phyloP scores from a whole-genome alignment of 805 yeast genomes.

The Ogataea neopini region DNA sequence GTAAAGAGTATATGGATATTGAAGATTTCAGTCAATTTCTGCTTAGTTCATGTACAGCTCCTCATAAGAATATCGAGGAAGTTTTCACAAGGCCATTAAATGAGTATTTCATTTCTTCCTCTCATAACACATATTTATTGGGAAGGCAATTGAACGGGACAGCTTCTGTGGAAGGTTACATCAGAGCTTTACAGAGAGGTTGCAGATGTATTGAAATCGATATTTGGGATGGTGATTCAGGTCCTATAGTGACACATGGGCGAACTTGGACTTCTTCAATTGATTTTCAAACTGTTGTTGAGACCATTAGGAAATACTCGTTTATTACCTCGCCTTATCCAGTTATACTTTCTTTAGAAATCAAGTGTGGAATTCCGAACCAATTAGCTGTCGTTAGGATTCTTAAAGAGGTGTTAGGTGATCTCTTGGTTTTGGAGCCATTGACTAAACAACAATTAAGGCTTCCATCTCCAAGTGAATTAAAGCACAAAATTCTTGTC shows the following conservation, averaged over 20 bases:
- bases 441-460: conserved; percentile 23
- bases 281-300: conserved; percentile 65
- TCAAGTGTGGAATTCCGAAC: conserved; percentile 68
- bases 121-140: conserved; percentile 88
- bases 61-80: conserved; percentile 26
- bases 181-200: conserved; percentile 83
- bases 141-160: conserved; percentile 89
- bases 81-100: conserved; percentile 67
- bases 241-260: conserved; percentile 92
- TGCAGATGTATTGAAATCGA: conserved; percentile 95
- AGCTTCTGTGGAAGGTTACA: conserved; percentile 87
- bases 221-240: conserved; percentile 78
- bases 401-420: conserved; percentile 60
- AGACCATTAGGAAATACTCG: conserved; percentile 78
- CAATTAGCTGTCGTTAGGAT: conserved; percentile 61
- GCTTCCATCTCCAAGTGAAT: conserved; percentile 72
- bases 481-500: conserved; percentile 69
- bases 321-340: conserved; percentile 89
- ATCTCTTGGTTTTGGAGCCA: conserved; percentile 48
- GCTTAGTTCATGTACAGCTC: conserved; percentile 34
- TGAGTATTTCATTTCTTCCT: conserved; percentile 87
- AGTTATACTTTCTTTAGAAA: conserved; percentile 79
- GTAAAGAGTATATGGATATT: conserved; percentile 22
- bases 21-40: conserved; percentile 35
- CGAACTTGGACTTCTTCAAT: conserved; percentile 77